Evolutionary conservation across 1,284 basidiomycete genomes (phyloP).

Genomic region (Sparassis latifolia): DNA sequence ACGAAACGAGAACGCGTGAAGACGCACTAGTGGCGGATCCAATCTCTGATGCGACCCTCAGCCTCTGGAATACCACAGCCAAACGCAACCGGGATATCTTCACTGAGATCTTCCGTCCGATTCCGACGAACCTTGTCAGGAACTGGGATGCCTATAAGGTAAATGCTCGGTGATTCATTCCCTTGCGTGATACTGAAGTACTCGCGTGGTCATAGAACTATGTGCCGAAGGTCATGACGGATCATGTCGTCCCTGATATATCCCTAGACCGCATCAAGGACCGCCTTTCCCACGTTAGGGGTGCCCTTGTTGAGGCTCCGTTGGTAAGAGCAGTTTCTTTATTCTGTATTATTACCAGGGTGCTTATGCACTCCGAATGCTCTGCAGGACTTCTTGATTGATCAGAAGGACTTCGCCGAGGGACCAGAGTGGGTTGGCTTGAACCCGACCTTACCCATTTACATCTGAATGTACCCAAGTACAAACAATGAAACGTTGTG

Average conservation of each 20-base stretch:
- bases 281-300: constrained; percentile 62
- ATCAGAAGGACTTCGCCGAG: constrained; percentile 66
- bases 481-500: too few species aligned
- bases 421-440: constrained; percentile 67
- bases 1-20: constrained; percentile 53
- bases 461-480: constrained; percentile 38
- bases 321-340: constrained; percentile 38
- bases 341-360: background rate
- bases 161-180: constrained; percentile 18
- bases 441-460: constrained; percentile 73
- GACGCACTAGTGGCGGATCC: constrained; percentile 80
- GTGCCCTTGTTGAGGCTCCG: constrained; percentile 72
- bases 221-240: constrained; percentile 70
- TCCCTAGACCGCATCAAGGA: constrained; percentile 66
- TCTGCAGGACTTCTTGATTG: constrained; percentile 74
- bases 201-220: constrained; percentile 40
- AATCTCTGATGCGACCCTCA: constrained; percentile 51
- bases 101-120: constrained; percentile 75
- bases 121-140: constrained; percentile 77
- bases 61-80: constrained; percentile 71
- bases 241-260: constrained; percentile 73
- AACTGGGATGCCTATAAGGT: constrained; percentile 77
- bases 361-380: background rate
- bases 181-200: background rate
- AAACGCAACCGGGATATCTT: constrained; percentile 76